phyloP scores from a whole-genome alignment of 1,284 basidiomycete genomes.

The Cryptococcus hybrid region DNA sequence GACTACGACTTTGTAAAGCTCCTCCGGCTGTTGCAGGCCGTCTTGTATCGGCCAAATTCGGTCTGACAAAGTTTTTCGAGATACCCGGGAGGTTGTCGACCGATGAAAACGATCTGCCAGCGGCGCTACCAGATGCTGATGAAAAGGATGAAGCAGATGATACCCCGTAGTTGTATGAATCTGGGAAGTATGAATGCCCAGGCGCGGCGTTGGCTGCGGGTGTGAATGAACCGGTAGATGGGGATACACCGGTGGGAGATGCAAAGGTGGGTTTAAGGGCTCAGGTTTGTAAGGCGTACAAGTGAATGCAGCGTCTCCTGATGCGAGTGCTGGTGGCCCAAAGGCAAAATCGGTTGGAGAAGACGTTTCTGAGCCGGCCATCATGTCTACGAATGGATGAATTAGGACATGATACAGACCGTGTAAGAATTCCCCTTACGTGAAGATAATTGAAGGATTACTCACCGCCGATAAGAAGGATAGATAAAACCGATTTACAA shows the following conservation, averaged over 20 bases:
- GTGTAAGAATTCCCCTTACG: too few species aligned
- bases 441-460: too few species aligned
- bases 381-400: not conserved
- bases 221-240: constrained; percentile 5
- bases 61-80: constrained; percentile 44
- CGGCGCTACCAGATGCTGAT: constrained; percentile 24
- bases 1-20: constrained; percentile 22
- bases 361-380: constrained; percentile 20
- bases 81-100: constrained; percentile 41
- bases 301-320: constrained; percentile 3
- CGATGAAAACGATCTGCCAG: constrained; percentile 32
- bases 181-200: constrained; percentile 1
- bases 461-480: too few species aligned
- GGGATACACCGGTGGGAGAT: constrained; percentile 7
- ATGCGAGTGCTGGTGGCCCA: constrained; percentile 18
- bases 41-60: constrained; percentile 32
- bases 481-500: too few species aligned
- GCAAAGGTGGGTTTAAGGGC: constrained; percentile 8
- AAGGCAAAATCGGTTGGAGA: constrained; percentile 35
- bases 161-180: constrained; percentile 4
- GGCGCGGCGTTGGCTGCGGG: constrained; percentile 4
- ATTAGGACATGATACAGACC: too few species aligned
- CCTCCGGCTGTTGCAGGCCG: constrained; percentile 45
- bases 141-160: constrained; percentile 33
- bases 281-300: constrained; percentile 13